Evolutionary conservation across 371 early-diverging fungal genomes (phyloP).

Genomic region (Mucor piriformis): DNA sequence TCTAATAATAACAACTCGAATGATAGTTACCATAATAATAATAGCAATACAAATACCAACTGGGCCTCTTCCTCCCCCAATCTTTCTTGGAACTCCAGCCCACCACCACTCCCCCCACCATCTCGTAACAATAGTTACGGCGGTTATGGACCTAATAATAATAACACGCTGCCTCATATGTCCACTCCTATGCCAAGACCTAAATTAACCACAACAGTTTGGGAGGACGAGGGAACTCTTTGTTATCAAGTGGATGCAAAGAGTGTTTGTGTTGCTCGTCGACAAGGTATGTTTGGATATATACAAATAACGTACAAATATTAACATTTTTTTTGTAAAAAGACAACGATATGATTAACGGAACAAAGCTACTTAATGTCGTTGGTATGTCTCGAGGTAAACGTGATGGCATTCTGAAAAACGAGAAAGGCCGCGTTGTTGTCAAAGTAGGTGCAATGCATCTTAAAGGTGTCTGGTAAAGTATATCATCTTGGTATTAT

Average conservation of each 20-base stretch:
- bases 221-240: constrained; percentile 83
- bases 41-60: background rate
- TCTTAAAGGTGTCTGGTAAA: constrained; percentile 87
- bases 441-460: constrained; percentile 90
- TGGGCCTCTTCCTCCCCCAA: constrained; percentile 8
- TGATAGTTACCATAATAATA: background rate
- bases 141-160: constrained; percentile 17
- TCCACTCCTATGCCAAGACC: constrained; percentile 56
- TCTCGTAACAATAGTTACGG: constrained; percentile 18
- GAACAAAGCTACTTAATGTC: constrained; percentile 85
- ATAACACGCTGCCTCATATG: constrained; percentile 20
- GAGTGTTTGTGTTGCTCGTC: constrained; percentile 78
- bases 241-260: constrained; percentile 83
- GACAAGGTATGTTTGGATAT: constrained; percentile 58
- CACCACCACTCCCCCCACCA: constrained; percentile 30
- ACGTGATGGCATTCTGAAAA: constrained; percentile 85
- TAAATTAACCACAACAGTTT: constrained; percentile 74
- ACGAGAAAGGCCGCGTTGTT: constrained; percentile 83
- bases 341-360: constrained; percentile 85
- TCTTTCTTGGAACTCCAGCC: constrained; percentile 24
- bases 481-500: background rate
- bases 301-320: constrained; percentile 2
- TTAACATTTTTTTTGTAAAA: no score
- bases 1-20: background rate
- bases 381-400: constrained; percentile 90